A percentile compares a stretch with the other conserved stretches of the same genome.
Evolutionary conservation across 2,329 filamentous ascomycete genomes (phyloP).

Genomic region (Xylariaceae sp.): DNA sequence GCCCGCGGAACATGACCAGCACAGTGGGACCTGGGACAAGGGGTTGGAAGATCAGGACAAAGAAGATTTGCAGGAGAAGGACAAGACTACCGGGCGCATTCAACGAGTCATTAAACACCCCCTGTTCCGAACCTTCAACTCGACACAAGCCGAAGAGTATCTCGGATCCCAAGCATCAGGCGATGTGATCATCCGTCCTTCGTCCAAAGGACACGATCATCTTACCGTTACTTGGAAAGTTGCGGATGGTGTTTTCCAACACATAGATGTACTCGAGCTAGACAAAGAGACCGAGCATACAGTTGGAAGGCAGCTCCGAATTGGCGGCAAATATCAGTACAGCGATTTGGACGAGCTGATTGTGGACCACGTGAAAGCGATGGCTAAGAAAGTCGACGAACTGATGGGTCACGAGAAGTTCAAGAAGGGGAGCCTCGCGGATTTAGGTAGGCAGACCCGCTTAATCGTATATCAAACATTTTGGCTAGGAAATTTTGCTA

Average conservation of each 20-base stretch:
- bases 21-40: constrained; percentile 83
- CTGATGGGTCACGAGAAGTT: constrained; percentile 95
- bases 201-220: constrained; percentile 94
- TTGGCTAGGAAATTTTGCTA: constrained; percentile 25
- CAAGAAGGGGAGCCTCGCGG: constrained; percentile 78
- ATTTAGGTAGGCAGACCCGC: constrained; percentile 79
- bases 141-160: constrained; percentile 90
- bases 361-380: constrained; percentile 94
- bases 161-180: constrained; percentile 84
- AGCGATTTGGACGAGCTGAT: constrained; percentile 97
- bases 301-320: constrained; percentile 82
- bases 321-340: constrained; percentile 89
- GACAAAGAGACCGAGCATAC: constrained; percentile 98
- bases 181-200: constrained; percentile 93
- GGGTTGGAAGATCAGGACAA: constrained; percentile 80
- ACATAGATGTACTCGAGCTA: constrained; percentile 95
- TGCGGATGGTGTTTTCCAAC: constrained; percentile 92
- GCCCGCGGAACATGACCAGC: constrained; percentile 69
- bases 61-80: constrained; percentile 84
- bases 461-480: not conserved
- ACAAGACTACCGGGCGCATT: constrained; percentile 81
- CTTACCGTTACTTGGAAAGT: constrained; percentile 98
- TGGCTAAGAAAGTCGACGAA: constrained; percentile 97
- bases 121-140: constrained; percentile 92
- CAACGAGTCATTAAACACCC: constrained; percentile 98